Evolutionary conservation across 768 basidiomycete species (phyloP).

Genomic region (Psilocybe sp.): DNA sequence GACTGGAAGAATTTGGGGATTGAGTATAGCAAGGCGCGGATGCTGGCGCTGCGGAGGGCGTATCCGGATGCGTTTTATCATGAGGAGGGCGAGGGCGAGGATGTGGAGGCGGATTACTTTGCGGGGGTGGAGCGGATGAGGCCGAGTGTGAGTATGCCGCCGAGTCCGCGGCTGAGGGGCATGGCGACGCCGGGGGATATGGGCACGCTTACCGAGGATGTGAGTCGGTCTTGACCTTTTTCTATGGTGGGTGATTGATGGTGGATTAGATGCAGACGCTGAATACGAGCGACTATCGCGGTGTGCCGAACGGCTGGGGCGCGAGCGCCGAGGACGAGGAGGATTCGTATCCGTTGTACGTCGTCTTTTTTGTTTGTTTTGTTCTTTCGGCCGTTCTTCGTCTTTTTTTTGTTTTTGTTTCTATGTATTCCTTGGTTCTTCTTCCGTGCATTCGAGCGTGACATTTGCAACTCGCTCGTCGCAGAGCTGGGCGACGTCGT

Average conservation of each 20-base stretch:
- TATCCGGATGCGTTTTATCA: constrained; percentile 93
- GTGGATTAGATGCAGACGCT: constrained; percentile 73
- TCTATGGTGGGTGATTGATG: background rate
- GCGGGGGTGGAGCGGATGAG: constrained; percentile 65
- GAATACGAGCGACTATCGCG: constrained; percentile 82
- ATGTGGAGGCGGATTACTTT: constrained; percentile 28
- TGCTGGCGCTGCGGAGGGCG: constrained; percentile 86
- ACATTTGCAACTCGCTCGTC: too few species aligned
- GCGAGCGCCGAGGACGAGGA: constrained; percentile 75
- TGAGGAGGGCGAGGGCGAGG: constrained; percentile 44
- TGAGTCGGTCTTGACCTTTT: constrained; percentile 26
- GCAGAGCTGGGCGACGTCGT: too few species aligned
- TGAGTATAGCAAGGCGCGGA: constrained; percentile 94
- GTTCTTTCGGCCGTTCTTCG: background rate
- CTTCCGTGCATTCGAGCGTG: too few species aligned
- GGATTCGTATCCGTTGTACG: constrained; percentile 86
- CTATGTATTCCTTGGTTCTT: constrained; percentile 8
- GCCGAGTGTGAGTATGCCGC: constrained; percentile 71
- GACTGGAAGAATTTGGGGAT: constrained; percentile 99
- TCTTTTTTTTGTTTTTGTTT: background rate
- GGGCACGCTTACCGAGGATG: constrained; percentile 86
- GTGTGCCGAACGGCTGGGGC: constrained; percentile 52
- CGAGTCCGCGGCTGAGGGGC: constrained; percentile 84
- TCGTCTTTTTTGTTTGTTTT: constrained; percentile 17
- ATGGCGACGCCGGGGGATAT: constrained; percentile 91